Percentiles rank a stretch among this genome's conserved stretches.
Conservation (phyloP, 768 basidiomycete genomes). For the Amanita polypyramis region DNA sequence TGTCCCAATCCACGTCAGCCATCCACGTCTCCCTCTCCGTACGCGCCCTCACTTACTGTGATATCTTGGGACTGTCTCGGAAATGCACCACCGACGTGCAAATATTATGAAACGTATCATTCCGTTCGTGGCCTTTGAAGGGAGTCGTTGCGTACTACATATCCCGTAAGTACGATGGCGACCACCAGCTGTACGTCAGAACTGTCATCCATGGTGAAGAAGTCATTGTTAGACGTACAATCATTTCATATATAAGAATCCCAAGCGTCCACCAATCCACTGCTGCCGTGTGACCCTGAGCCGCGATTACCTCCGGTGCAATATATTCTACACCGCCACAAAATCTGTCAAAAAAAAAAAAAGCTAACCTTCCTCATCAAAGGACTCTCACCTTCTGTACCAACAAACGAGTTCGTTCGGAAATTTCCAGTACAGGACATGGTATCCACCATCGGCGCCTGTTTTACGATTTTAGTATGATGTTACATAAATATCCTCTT, state of each 20-base stretch:
- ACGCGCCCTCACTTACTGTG: constrained; percentile 41
- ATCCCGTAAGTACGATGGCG: constrained; percentile 5
- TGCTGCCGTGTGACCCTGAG: constrained; percentile 92
- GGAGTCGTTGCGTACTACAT: constrained; percentile 92
- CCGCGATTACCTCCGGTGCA: constrained; percentile 96
- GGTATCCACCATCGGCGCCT: constrained; percentile 93
- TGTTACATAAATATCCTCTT: constrained; percentile 5
- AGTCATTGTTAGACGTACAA: constrained; percentile 51
- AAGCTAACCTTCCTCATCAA: constrained; percentile 17
- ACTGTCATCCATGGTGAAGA: constrained; percentile 19
- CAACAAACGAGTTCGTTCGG: constrained; percentile 97
- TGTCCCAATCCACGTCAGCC: constrained; percentile 23
- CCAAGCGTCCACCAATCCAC: constrained; percentile 99
- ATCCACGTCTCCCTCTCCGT: neutral
- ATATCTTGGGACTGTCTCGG: constrained; percentile 74
- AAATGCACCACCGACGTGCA: constrained; percentile 78
- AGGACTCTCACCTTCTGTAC: constrained; percentile 76
- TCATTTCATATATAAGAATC: constrained; percentile 98
- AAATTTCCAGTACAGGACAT: constrained; percentile 97
- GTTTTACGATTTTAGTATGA: constrained; percentile 10
- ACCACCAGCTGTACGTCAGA: constrained; percentile 21
- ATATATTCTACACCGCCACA: constrained; percentile 74
- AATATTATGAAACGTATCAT: constrained; percentile 95
- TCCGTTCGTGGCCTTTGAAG: constrained; percentile 93
- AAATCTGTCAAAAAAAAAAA: constrained; percentile 16